phyloP scores from a whole-genome alignment of 1,139 yeast species.

The Taiozyma onychis region DNA sequence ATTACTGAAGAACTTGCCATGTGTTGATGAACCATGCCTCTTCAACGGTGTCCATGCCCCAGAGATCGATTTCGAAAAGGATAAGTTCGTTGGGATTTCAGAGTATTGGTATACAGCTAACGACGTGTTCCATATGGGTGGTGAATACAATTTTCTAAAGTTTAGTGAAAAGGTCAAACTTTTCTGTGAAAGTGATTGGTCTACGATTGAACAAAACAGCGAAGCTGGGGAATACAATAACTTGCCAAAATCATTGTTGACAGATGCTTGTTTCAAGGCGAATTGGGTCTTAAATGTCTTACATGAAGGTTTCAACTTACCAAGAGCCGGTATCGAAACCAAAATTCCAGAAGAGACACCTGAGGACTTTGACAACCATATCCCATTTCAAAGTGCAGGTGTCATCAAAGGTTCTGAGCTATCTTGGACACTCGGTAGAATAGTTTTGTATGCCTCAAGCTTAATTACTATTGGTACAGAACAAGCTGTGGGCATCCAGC shows the following conservation, averaged over 20 bases:
- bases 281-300: constrained; percentile 73
- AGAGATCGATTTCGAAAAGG: constrained; percentile 58
- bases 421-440: constrained; percentile 66
- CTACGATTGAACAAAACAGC: constrained; percentile 41
- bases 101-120: constrained; percentile 87
- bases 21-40: constrained; percentile 66
- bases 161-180: constrained; percentile 56
- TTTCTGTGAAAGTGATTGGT: constrained; percentile 68
- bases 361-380: constrained; percentile 32
- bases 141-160: constrained; percentile 59
- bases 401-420: constrained; percentile 54
- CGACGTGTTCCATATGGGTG: constrained; percentile 73
- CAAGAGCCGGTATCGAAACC: constrained; percentile 52
- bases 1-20: constrained; percentile 64
- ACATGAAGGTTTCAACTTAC: constrained; percentile 76
- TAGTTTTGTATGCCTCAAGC: constrained; percentile 53
- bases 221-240: constrained; percentile 40
- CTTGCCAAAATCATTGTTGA: constrained; percentile 38
- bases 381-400: constrained; percentile 57
- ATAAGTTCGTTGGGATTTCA: constrained; percentile 71
- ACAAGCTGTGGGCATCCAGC: constrained; percentile 41
- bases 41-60: constrained; percentile 84
- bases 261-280: constrained; percentile 75
- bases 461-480: constrained; percentile 31
- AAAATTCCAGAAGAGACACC: constrained; percentile 21